These are phyloP conservation scores for Sisymbrium altissimum DNA, from an alignment of 345 rosid species.

Conservation along the genomic window DNA sequence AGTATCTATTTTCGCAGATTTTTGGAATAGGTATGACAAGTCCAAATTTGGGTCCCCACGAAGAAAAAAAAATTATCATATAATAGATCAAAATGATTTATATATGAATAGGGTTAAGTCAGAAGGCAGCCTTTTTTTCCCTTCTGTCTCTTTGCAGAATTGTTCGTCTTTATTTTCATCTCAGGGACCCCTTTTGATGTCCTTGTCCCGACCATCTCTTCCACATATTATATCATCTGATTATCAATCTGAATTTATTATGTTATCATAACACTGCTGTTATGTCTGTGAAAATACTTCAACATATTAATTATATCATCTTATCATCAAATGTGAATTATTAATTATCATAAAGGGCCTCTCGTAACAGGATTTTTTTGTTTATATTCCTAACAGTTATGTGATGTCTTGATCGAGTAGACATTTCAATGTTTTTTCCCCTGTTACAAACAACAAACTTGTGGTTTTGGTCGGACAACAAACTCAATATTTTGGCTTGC, in stretches of 20 bases:
- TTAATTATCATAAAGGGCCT: background rate
- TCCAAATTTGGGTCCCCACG: constrained; percentile 24
- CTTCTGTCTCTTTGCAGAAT: constrained; percentile 24
- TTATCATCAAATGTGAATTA: background rate
- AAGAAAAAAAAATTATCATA: background rate
- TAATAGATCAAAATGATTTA: background rate
- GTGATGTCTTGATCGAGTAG: constrained; percentile 9
- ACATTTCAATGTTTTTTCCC: background rate
- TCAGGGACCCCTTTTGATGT: constrained; percentile 28
- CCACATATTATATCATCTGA: constrained; percentile 24
- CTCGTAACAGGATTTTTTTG: background rate
- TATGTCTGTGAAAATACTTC: background rate
- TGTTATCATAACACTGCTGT: background rate
- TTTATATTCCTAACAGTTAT: background rate
- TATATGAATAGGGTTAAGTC: constrained; percentile 22
- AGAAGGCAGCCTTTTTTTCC: constrained; percentile 31
- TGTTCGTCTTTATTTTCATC: constrained; percentile 27
- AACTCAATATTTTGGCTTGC: constrained; percentile 13
- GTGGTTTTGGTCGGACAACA: constrained; percentile 24
- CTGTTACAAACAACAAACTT: constrained; percentile 9
- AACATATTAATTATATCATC: background rate
- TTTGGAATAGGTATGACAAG: constrained; percentile 31
- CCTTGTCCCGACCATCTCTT: constrained; percentile 34
- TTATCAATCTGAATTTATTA: constrained; percentile 19
- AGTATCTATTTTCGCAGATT: constrained; percentile 15